Evolutionary conservation across 148 eudicot species (phyloP), one percentile per base, ranked within the genome.

Genomic region (Dianthus caryophyllus): DNA sequence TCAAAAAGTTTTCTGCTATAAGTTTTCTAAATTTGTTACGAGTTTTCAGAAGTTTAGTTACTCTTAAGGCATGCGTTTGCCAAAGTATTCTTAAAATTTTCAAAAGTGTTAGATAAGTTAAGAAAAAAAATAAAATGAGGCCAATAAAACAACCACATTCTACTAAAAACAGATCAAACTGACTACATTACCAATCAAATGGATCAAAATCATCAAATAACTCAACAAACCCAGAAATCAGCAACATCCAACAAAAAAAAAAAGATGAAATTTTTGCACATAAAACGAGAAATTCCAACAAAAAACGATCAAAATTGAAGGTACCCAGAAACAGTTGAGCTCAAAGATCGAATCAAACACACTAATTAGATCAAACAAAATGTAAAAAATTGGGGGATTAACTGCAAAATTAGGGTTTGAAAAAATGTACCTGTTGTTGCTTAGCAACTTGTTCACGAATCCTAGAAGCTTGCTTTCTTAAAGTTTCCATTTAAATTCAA

Each of bases 371-470:
- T 43, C 65, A 64, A 51, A 7, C 24, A 17, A 30, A 58, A 54
- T 5, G 1, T 4, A 10, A 47, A 6, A 48, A 48, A 48, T 13
- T 9, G 2, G 20, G 52, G 21, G 14, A 48, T 2, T 1, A 1
- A 5, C 60, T 24, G 16, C 29, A 13, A 44, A 71, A 57, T 61
- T 60, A 67, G 81, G 75, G 77, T 78, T 63, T 36, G 22, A 51
- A 56, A 12, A 53, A 64, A 52, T 36, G 39, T 17, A 82, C 88
- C 87, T 87, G 88, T 26, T 87, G 88, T 66, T 91, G 97, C 61
- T 86, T 81, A 58, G 96, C 92, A 72, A 91, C 97, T 76, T 86
- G 92, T 56, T 91, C 97, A 17, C 96, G 80, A 47, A 91, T 75
- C 77, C 77, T 80, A 7, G 96, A 69, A 54, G 97, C 97, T 81